Base-by-base conservation (phyloP, 352 stramenopile genomes). In the Blastocystis sp. region DNA sequence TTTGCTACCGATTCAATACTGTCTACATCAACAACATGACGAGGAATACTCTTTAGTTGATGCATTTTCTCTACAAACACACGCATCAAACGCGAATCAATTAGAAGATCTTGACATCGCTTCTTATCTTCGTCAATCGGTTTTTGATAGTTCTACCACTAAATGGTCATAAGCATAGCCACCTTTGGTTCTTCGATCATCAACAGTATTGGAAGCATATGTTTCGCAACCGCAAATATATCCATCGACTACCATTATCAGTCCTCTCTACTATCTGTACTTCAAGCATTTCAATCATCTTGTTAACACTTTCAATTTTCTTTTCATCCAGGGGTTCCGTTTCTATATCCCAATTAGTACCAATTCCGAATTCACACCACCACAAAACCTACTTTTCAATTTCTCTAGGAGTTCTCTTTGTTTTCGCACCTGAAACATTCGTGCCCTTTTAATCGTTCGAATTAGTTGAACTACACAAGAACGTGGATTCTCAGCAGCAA, bases 131-230 rank as follows among this genome's bases (percentile, higher is more conserved):
- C 16, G 27, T 51, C 56, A 65, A 83, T 83, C 2, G 71, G 71
- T 56, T 83, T 83, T 54, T 83, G 71, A 24, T 83, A 83, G 29
- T 83, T 83, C 71, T 83, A 66, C 51, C 2, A 12, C 21, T 63
- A 43, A 43, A 49, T 21, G 19, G 11, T 12, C 1, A 65, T 9
- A 14, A 42, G 21, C 4, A 56, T 1, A 27, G 19, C 11, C 42
- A 83, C 71, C 46, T 83, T 83, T 11, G 71, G 71, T 29, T 52
- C 27, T 4, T 51, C 42, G 42, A 83, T 83, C 71, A 83, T 83
- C 2, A 83, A 19, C 51, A 83, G 21, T 19, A 19, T 43, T 29
- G 71, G 71, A 66, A 83, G 24, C 21, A 83, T 52, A 19, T 51
- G 58, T 24, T 83, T 83, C 9, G 49, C 71, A 29, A 83, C 46